phyloP scores from a whole-genome alignment of 768 basidiomycete species.

The Strobilomyces confusus region DNA sequence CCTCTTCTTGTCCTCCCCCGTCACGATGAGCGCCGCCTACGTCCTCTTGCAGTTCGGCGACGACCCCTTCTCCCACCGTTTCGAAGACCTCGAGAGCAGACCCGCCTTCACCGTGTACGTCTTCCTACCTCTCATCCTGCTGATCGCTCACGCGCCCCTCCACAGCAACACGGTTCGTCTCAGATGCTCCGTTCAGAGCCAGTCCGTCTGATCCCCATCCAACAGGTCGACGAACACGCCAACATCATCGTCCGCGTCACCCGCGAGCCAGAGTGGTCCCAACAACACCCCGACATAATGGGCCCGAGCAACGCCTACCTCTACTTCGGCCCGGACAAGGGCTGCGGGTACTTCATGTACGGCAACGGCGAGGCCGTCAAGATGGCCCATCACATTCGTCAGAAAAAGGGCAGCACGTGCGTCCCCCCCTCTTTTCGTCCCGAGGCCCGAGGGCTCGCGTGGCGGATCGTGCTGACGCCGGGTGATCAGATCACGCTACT shows the following conservation, averaged over 20 bases:
- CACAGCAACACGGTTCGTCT: conserved; percentile 23
- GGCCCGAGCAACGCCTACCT: conserved; percentile 77
- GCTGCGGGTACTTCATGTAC: conserved; percentile 63
- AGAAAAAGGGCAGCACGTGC: conserved; percentile 61
- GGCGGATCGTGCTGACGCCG: background rate
- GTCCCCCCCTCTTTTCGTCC: conserved; percentile 19
- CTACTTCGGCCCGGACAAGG: conserved; percentile 65
- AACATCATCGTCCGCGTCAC: conserved; percentile 62
- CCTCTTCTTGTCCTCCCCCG: conserved; percentile 12
- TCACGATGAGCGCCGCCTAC: conserved; percentile 37
- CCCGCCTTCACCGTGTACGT: conserved; percentile 68
- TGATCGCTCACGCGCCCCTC: background rate
- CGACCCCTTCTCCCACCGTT: conserved; percentile 56
- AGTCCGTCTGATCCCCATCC: background rate
- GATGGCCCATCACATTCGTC: conserved; percentile 56
- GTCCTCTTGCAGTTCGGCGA: conserved; percentile 62
- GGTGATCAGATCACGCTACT: conserved; percentile 62
- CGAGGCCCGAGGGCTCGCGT: background rate
- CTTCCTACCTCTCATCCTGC: conserved; percentile 1
- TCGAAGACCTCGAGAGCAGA: conserved; percentile 60
- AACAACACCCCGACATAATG: conserved; percentile 67
- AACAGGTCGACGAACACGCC: conserved; percentile 51
- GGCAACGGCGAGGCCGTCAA: conserved; percentile 55
- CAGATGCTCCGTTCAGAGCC: no score
- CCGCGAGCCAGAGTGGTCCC: conserved; percentile 63